These are phyloP conservation scores for Cystobasidium onofrii DNA, from an alignment of 768 basidiomycete species.

Conservation along the genomic window DNA sequence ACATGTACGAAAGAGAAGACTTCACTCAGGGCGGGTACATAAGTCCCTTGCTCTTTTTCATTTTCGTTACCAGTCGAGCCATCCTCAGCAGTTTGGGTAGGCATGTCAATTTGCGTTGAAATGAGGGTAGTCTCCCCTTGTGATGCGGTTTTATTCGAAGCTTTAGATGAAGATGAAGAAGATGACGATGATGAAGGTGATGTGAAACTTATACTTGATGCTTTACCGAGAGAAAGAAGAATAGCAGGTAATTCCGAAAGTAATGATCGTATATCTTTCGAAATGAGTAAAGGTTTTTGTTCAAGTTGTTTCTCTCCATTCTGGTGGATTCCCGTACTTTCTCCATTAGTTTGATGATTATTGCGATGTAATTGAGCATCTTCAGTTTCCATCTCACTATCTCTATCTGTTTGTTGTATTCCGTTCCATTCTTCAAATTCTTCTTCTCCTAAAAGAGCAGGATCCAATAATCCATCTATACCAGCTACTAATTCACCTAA, in stretches of 20 bases:
- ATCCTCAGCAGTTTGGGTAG: background rate
- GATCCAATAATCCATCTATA: conserved; percentile 24
- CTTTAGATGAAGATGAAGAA: conserved; percentile 33
- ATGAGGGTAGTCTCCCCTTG: background rate
- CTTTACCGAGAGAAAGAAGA: conserved; percentile 42
- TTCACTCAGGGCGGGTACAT: conserved; percentile 15
- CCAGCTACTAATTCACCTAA: conserved; percentile 29
- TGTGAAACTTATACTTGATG: conserved; percentile 46
- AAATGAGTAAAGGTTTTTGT: conserved; percentile 2
- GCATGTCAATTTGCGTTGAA: background rate
- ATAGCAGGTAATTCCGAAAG: conserved; percentile 42
- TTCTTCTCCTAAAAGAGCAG: conserved; percentile 6
- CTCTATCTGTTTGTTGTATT: background rate
- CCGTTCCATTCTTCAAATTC: conserved; percentile 33
- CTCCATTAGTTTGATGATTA: conserved; percentile 8
- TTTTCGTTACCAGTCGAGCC: background rate
- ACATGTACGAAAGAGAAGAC: conserved; percentile 43
- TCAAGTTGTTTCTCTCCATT: background rate
- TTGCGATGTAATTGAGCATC: background rate
- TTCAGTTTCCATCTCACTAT: background rate
- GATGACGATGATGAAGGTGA: conserved; percentile 39
- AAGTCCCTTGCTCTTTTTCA: background rate
- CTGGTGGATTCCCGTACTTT: background rate
- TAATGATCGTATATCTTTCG: conserved; percentile 4
- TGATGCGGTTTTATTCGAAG: background rate